Percentiles rank a stretch among this genome's conserved stretches.
Evolutionary conservation across 495 filamentous ascomycete species (phyloP).

Genomic region (Achaetomiella virescens): DNA sequence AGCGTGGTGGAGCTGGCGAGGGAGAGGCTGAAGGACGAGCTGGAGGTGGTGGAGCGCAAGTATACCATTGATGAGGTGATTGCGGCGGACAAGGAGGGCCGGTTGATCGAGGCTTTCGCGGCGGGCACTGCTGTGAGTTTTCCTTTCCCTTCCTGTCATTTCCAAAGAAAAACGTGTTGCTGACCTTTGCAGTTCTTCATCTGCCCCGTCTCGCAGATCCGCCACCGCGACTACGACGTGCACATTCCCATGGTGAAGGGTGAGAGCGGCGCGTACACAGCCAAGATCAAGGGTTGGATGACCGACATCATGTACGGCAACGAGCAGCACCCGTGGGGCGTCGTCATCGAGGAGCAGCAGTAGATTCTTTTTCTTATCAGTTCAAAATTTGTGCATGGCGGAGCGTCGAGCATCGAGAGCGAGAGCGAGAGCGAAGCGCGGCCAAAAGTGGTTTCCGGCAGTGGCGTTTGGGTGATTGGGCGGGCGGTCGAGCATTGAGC

Average conservation of each 20-base stretch:
- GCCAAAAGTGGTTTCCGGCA: slow-evolving; percentile 4
- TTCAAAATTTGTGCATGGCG: background rate
- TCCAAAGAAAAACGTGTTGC: background rate
- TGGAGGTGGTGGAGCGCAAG: slow-evolving; percentile 69
- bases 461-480: slow-evolving; percentile 9
- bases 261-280: slow-evolving; percentile 57
- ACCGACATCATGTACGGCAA: slow-evolving; percentile 81
- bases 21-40: slow-evolving; percentile 52
- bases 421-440: background rate
- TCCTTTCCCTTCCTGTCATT: background rate
- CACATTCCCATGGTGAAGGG: slow-evolving; percentile 55
- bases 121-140: slow-evolving; percentile 74
- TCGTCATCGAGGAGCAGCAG: slow-evolving; percentile 59
- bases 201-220: slow-evolving; percentile 64
- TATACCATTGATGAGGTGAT: slow-evolving; percentile 77
- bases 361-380: background rate
- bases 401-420: background rate
- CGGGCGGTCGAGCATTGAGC: background rate
- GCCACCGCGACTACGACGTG: slow-evolving; percentile 64
- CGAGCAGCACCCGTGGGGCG: slow-evolving; percentile 71
- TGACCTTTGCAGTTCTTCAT: slow-evolving; percentile 61
- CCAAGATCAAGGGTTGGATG: slow-evolving; percentile 70
- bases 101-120: slow-evolving; percentile 78
- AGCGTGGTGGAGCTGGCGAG: slow-evolving; percentile 70
- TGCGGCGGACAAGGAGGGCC: slow-evolving; percentile 64